Conservation (phyloP, 495 filamentous ascomycete species). For the Annulohypoxylon nitens region DNA sequence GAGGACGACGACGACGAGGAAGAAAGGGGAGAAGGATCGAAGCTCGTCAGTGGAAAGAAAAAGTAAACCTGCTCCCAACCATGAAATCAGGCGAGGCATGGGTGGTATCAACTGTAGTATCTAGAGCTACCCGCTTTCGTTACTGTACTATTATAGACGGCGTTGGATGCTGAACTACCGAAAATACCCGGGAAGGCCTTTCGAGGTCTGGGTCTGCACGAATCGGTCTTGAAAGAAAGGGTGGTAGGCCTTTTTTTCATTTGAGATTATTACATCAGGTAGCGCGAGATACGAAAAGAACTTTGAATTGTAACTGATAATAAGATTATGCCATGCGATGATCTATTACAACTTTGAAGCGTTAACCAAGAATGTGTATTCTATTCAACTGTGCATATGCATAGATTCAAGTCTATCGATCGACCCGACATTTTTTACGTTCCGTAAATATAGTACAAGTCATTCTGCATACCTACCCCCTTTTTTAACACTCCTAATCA, state of each 20-base stretch:
- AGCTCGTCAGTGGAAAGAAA: slow-evolving; percentile 70
- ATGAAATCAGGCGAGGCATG: slow-evolving; percentile 19
- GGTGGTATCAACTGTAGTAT: slow-evolving; percentile 25
- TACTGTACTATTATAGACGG: slow-evolving; percentile 47
- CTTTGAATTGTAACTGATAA: slow-evolving; percentile 10
- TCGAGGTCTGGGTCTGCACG: slow-evolving; percentile 21
- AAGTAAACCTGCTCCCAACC: slow-evolving; percentile 30
- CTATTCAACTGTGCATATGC: not conserved
- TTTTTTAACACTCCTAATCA: slow-evolving; percentile 2
- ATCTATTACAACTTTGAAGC: not conserved
- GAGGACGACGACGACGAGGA: slow-evolving; percentile 55
- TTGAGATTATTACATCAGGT: slow-evolving; percentile 19
- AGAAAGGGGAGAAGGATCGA: slow-evolving; percentile 65
- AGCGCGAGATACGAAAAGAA: slow-evolving; percentile 27
- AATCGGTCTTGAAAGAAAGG: slow-evolving; percentile 28
- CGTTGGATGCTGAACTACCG: slow-evolving; percentile 45
- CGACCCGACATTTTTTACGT: not conserved
- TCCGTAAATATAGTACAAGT: slow-evolving; percentile 6
- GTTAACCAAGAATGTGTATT: not conserved
- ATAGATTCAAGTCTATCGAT: slow-evolving; percentile 3
- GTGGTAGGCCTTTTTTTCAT: slow-evolving; percentile 10
- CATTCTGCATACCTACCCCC: not conserved
- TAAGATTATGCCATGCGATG: not conserved
- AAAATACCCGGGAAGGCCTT: not conserved
- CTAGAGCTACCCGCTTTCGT: slow-evolving; percentile 35